Evolutionary conservation across 768 basidiomycete genomes (phyloP), one percentile per base, ranked within the genome.

Genomic region (Cystoderma amianthinum): DNA sequence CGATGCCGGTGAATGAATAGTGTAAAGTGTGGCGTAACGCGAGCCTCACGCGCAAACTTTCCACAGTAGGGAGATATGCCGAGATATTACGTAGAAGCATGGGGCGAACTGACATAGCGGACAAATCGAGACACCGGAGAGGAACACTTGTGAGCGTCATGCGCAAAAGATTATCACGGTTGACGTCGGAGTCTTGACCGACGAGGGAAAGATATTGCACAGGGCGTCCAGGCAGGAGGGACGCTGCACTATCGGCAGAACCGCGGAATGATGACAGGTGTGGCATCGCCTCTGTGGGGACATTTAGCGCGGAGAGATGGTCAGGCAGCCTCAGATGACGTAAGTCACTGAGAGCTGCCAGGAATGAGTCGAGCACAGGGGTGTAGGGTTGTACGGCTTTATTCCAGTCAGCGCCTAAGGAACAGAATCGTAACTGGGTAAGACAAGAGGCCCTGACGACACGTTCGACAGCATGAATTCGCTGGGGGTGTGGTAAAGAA

Each of bases 11-110:
- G 44, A 81, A 65, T 17, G 78, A 67, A 51, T 73, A 78, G 49
- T 82, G 80, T 20, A 83, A 65, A 5, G 80, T 82, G 51, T 83
- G 80, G 25, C 80, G 63, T 23, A 83, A 62, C 15, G 81, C 79
- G 34, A 82, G 71, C 49, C 68, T 68, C 30, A 82, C 65, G 43
- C 68, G 69, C 51, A 82, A 63, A 32, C 57, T 62, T 52, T 77
- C 69, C 33, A 84, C 54, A 36, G 63, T 62, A 36, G 67, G 60
- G 36, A 82, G 63, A 54, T 72, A 64, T 13, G 59, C 62, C 35
- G 80, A 73, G 51, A 82, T 59, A 53, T 73, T 74, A 42, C 75
- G 68, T 39, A 82, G 63, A 32, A 80, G 67, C 42, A 65, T 56
- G 22, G 77, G 78, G 18, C 80, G 75, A 41, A 73, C 74, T 41